These are phyloP conservation scores for maize (Zea mays) DNA, from an alignment of 176 grass and related monocot genomes.

Conservation along the genomic window Zm-B73-REFERENCE-NAM-5.0 NC_050105.1:134148001-134148500, in stretches of 20 bases:
- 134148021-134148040: not conserved
- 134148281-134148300: too few relatives aligned
- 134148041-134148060: not conserved
- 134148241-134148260: not conserved
- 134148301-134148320: not conserved
- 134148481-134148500: too few relatives aligned
- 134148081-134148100: not conserved
- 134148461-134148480: too few relatives aligned
- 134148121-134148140: not conserved
- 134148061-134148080: not conserved
- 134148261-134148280: not conserved
- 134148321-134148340: not conserved
- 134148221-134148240: not conserved
- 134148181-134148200: not conserved
- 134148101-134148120: not conserved
- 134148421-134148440: not conserved
- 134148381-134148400: not conserved
- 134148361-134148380: not conserved
- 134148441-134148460: too few relatives aligned
- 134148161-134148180: not conserved
- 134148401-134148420: not conserved
- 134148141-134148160: not conserved
- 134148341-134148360: not conserved
- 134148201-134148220: not conserved
- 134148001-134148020: too few relatives aligned